These are phyloP conservation scores for Kokia cookei DNA, from an alignment of 441 rosid genomes.

Conservation along the genomic window DNA sequence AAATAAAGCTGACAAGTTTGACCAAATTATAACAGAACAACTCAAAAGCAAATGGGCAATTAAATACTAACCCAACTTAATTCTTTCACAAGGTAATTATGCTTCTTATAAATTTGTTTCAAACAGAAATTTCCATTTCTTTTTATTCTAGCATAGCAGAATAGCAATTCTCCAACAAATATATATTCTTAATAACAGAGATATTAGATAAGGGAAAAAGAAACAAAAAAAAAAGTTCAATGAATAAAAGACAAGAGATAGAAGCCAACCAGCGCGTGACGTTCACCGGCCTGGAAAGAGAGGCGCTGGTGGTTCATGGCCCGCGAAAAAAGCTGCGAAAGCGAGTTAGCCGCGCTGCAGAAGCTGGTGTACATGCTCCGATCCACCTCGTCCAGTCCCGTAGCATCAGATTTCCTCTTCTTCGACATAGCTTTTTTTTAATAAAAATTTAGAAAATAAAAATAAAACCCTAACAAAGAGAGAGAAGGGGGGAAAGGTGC, in stretches of 20 bases:
- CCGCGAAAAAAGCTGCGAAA: slow-evolving; percentile 61
- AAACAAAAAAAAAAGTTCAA: neutral
- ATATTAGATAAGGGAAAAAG: neutral
- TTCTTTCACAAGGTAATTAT: too few relatives aligned
- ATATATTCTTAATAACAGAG: neutral
- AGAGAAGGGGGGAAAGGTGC: neutral
- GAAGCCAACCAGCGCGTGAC: slow-evolving; percentile 40
- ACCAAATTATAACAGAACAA: neutral
- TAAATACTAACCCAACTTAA: too few relatives aligned
- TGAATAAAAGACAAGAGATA: neutral
- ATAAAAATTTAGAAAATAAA: neutral
- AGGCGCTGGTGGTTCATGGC: slow-evolving; percentile 67
- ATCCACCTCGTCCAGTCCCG: slow-evolving; percentile 62
- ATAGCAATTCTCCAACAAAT: too few relatives aligned
- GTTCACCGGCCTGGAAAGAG: slow-evolving; percentile 70
- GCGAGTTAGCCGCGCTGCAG: slow-evolving; percentile 67
- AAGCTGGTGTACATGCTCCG: slow-evolving; percentile 57
- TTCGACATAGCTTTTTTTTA: slow-evolving; percentile 30
- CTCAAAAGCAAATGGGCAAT: too few relatives aligned
- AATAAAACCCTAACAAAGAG: slow-evolving; percentile 10
- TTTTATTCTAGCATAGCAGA: too few relatives aligned
- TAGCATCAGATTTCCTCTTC: slow-evolving; percentile 56
- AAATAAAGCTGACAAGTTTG: neutral
- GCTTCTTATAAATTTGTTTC: too few relatives aligned
- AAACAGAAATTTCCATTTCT: too few relatives aligned